Conservation (phyloP, 2,329 filamentous ascomycete genomes). For the Coniochaeta hoffmannii region DNA sequence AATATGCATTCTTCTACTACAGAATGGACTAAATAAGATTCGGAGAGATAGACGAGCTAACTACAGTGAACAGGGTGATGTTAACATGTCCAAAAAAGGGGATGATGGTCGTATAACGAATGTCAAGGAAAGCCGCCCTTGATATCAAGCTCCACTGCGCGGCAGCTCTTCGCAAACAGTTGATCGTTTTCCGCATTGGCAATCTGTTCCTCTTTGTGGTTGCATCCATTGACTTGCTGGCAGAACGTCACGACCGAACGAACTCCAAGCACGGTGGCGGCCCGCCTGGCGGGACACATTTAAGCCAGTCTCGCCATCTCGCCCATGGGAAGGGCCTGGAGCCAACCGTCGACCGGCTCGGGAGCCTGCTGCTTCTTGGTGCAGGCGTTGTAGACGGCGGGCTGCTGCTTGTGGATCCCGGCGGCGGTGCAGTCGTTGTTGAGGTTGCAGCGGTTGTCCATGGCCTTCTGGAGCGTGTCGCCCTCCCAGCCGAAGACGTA, state of each 20-base stretch:
- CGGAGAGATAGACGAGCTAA: constrained; percentile 1
- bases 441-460: constrained; percentile 39
- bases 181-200: background rate
- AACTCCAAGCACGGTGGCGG: background rate
- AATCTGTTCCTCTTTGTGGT: background rate
- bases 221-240: background rate
- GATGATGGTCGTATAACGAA: background rate
- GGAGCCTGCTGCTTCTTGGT: constrained; percentile 36
- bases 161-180: background rate
- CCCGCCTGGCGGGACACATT: background rate
- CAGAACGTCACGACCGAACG: background rate
- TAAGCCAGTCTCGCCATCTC: constrained; percentile 15
- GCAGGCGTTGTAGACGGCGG: constrained; percentile 38
- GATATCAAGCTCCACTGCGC: background rate
- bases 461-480: constrained; percentile 38
- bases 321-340: constrained; percentile 24
- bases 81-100: background rate
- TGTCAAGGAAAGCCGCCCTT: background rate
- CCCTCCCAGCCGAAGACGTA: constrained; percentile 46
- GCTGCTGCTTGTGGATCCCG: constrained; percentile 35
- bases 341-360: constrained; percentile 41
- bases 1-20: constrained; percentile 1
- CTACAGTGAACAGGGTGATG: constrained; percentile 1
- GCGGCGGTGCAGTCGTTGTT: constrained; percentile 35
- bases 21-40: background rate